Percentiles rank a stretch among this genome's conserved stretches.
Conservation (phyloP, 1,139 yeast genomes). For the Hansenula lynferdii region DNA sequence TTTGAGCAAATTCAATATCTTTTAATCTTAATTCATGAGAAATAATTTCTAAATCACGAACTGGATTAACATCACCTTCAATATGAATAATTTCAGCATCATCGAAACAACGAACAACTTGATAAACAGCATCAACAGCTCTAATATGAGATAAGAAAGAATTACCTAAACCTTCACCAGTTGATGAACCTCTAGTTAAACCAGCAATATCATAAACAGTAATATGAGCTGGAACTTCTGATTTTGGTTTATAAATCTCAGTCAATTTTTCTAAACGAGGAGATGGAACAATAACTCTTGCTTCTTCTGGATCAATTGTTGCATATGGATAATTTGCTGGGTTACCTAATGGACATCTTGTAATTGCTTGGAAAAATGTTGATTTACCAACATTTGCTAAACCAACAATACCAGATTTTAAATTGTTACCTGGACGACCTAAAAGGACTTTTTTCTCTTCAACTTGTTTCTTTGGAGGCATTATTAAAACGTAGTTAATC, state of each 20-base stretch:
- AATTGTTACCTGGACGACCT: conserved; percentile 98
- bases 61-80: conserved; percentile 97
- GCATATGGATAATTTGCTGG: conserved; percentile 99
- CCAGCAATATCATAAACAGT: conserved; percentile 98
- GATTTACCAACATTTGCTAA: conserved; percentile 97
- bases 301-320: conserved; percentile 98
- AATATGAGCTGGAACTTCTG: conserved; percentile 89
- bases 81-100: conserved; percentile 98
- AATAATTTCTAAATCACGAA: conserved; percentile 90
- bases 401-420: conserved; percentile 96
- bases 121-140: conserved; percentile 97
- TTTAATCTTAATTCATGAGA: conserved; percentile 89
- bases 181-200: conserved; percentile 93
- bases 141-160: conserved; percentile 96
- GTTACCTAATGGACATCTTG: conserved; percentile 90
- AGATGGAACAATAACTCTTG: conserved; percentile 94
- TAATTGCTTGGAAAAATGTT: conserved; percentile 81
- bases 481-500: too few relatives aligned
- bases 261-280: conserved; percentile 76
- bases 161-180: conserved; percentile 98
- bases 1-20: conserved; percentile 92
- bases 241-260: conserved; percentile 72
- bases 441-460: conserved; percentile 86
- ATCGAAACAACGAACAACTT: conserved; percentile 96
- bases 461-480: conserved; percentile 95